Base-by-base conservation (phyloP, 73 alveolate species). In the Effrenium voratum region DNA sequence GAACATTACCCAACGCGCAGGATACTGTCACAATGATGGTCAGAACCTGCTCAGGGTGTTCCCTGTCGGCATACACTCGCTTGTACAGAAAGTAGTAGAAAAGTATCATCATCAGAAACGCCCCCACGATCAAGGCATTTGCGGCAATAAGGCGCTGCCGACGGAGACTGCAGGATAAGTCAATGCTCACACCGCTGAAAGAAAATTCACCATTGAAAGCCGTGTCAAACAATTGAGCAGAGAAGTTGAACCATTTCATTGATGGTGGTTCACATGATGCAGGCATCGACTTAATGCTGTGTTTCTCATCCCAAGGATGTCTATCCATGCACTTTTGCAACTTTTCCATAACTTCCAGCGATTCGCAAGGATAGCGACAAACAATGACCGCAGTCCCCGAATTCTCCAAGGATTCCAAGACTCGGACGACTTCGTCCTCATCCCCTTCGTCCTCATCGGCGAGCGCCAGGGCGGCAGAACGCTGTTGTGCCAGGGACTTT, bases 241-340 rank as follows among this genome's bases (percentile, higher is more conserved):
- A 40, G 36, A 90, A 90, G 52, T 90, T 66, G 19, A 73, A n/a
- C 97, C 88, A 90, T 26, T 60, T 90, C 75, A 90, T 90, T 50
- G 97, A 68, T 52, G 97, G 86, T n/a, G 97, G 97, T 87, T 90
- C 97, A 41, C 97, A 90, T 19, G 86, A 57, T 13, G 68, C 68
- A 16, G 88, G 88, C 59, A 3, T 34, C n/a, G 49, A 59, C 19
- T 82, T 47, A 76, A 68, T 90, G 40, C 88, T 19, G 44, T 70
- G 36, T 45, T 46, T 32, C 47, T 38, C 32, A 24, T 19, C 45
- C 6, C 86, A 90, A 5, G 45, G 3, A 87, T 70, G 66, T 19
- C 45, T 32, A 44, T 88, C 75, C 84, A 66, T 15, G 57, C 60
- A 75, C n/a, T 70, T 57, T 87, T 90, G 97, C 28, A 90, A 40